Conservation (phyloP, 345 rosid species). For the Salix suchowensis region DNA sequence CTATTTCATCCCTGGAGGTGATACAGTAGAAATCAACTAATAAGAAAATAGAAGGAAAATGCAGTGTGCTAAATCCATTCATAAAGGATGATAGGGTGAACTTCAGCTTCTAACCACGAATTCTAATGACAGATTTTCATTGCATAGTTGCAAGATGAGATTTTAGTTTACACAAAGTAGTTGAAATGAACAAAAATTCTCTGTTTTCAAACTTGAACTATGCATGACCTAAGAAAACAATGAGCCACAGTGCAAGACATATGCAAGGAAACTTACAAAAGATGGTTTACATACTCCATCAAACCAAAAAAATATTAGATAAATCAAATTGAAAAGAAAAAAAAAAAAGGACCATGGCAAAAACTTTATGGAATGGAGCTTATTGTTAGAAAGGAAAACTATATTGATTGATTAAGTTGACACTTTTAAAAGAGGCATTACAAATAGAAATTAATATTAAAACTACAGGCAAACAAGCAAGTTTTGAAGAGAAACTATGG, state of each 20-base stretch:
- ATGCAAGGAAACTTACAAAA: not conserved
- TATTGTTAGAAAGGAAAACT: not conserved
- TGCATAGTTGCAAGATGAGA: not conserved
- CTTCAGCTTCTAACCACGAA: not conserved
- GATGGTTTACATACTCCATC: not conserved
- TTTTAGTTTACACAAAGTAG: not conserved
- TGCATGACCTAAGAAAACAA: not conserved
- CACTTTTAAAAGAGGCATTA: not conserved
- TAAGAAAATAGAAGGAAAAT: not conserved
- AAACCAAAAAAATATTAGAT: not conserved
- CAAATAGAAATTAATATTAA: not conserved
- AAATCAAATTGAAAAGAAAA: not conserved
- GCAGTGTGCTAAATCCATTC: not conserved
- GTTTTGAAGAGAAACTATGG: not conserved
- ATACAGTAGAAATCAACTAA: not conserved
- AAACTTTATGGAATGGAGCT: not conserved
- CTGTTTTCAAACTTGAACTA: not conserved
- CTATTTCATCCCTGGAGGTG: conserved; percentile 75
- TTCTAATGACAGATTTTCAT: not conserved
- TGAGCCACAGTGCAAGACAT: not conserved
- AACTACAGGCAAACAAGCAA: not conserved
- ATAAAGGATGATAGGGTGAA: not conserved
- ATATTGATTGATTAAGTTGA: not conserved
- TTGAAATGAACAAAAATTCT: not conserved
- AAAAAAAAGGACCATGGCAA: not conserved